Base-by-base conservation (phyloP, 2,329 filamentous ascomycete species). In the Alternaria novae-zelandiae region DNA sequence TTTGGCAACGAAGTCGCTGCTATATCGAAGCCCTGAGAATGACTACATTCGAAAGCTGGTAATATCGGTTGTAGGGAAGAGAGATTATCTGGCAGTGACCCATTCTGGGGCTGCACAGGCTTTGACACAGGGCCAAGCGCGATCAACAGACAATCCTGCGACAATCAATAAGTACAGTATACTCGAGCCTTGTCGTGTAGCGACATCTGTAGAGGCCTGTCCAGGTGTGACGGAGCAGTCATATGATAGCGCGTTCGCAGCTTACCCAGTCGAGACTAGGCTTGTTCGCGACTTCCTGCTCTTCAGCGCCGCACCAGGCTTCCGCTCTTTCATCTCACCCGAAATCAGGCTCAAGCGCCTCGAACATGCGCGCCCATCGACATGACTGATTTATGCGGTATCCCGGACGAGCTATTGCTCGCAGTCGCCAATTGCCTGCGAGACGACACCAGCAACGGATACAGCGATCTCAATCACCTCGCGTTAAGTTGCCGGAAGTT, bases 191-290 rank as follows among this genome's bases (percentile, higher is more conserved):
- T n/a, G n/a, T n/a, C n/a, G n/a, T n/a, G n/a, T n/a, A n/a, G 13
- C 45, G 23, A 47, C 45, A 47, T 21, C n/a, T n/a, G n/a, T n/a
- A n/a, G n/a, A n/a, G n/a, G n/a, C n/a, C n/a, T n/a, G n/a, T n/a
- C n/a, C n/a, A n/a, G n/a, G n/a, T n/a, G n/a, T n/a, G n/a, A n/a
- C n/a, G n/a, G n/a, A n/a, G n/a, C n/a, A n/a, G n/a, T n/a, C n/a
- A n/a, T n/a, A n/a, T 41, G 50, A 43, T 23, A 25, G 7, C 50
- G 50, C n/a, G 30, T 54, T 43, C 3, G 13, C 50, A n/a, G 30
- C 50, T 54, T 54, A 25, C 50, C 50, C n/a, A 54, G 30, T 41
- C 21, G 20, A 54, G 30, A 54, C 50, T 54, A 54, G 50, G 28
- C 17, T 54, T 5, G 6, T 36, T 17, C 21, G 50, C 36, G 11